Base-by-base conservation (phyloP, 139 green algal genomes). In the Chlamydomonas incerta region DNA sequence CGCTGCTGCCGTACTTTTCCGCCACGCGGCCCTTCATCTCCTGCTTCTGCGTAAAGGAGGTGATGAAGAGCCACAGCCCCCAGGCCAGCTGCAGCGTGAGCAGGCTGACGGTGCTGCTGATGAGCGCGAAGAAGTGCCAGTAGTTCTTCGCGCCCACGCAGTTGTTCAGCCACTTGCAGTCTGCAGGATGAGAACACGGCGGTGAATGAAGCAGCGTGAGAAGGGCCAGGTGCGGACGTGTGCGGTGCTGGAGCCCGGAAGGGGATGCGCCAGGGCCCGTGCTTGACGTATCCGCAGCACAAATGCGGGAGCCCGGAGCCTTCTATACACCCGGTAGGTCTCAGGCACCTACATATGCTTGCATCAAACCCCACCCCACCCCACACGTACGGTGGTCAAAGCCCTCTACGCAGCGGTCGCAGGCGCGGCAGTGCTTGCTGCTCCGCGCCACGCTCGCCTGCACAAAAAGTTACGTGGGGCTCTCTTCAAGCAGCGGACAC, bases 151-250 rank as follows among this genome's bases (percentile, higher is more conserved):
- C n/a, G 31, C 95, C 95, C 1, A 96, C 88, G 89, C 95, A 97
- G 90, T 94, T 96, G 87, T 96, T 96, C 3, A 97, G 91, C 91
- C 89, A 89, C 55, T 90, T 91, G 90, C 95, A 97, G 86, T 97
- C 41, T 50, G 41, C 41, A 8, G 5, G 41, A 50, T n/a, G n/a
- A n/a, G n/a, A n/a, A n/a, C n/a, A n/a, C n/a, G n/a, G n/a, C n/a
- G n/a, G n/a, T n/a, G n/a, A n/a, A n/a, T n/a, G n/a, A n/a, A n/a
- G n/a, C n/a, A n/a, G n/a, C n/a, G n/a, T n/a, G n/a, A n/a, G n/a
- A n/a, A n/a, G n/a, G n/a, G n/a, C n/a, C n/a, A n/a, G n/a, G n/a
- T n/a, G n/a, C n/a, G n/a, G n/a, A n/a, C n/a, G n/a, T n/a, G n/a
- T n/a, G n/a, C n/a, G n/a, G n/a, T n/a, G n/a, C n/a, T n/a, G n/a